Base-by-base conservation (phyloP, 371 early-diverging fungal genomes). In the Batkoa obscura region DNA sequence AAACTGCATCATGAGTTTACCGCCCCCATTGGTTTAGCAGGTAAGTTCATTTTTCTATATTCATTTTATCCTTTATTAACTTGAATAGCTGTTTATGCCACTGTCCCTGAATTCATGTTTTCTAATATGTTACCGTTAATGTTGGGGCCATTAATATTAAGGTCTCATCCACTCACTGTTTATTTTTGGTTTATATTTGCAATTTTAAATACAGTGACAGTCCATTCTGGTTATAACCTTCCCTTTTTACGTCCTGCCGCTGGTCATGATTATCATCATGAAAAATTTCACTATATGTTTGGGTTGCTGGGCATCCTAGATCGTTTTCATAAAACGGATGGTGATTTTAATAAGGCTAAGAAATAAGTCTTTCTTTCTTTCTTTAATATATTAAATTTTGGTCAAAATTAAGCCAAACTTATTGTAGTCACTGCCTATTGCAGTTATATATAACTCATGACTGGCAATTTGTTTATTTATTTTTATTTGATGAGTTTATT, bases 261-360 rank as follows among this genome's bases (percentile, higher is more conserved):
- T 60, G 68, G 60, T 46, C 82, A 81, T 62, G 82, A 81, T 56
- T 79, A 71, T 62, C 82, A 81, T 60, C 82, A 81, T 57, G 70
- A 74, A 63, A 71, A 66, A 15, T 81, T 81, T 66, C 75, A 76
- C 58, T 66, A 69, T 62, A 77, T 75, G 59, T 81, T 69, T 67
- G 79, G 75, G 1, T 64, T 68, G 1, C 36, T 69, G 0, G 75
- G 73, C 1, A 12, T 71, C 23, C 60, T 72, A 15, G 75, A 75
- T 37, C 65, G 59, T 58, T 30, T 71, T 17, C 71, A 68, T 54
- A 71, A 68, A n/a, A 75, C 75, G 15, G 53, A 53, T 23, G 5
- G 12, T 15, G 39, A 53, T 15, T 53, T 53, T n/a, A 53, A 23
- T 23, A 23, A 23, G 23, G 23, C 23, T 23, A 23, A 23, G 23